Evolutionary conservation across 2,329 filamentous ascomycete genomes (phyloP).

Genomic region (Cytospora mali): DNA sequence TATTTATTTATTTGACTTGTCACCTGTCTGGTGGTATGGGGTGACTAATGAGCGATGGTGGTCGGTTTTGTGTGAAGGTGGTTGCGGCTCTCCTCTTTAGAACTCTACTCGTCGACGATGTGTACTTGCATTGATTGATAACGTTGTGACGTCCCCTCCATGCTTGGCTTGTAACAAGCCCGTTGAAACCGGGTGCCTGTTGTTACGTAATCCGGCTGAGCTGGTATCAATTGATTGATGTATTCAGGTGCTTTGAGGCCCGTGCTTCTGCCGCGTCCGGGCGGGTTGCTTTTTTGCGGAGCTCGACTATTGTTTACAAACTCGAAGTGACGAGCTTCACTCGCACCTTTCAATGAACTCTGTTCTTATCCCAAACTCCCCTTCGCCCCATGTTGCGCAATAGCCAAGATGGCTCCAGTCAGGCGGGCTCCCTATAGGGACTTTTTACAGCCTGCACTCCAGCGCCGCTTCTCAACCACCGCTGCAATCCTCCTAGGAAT

Average conservation of each 20-base stretch:
- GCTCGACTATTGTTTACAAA: slow-evolving; percentile 24
- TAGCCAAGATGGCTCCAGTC: slow-evolving; percentile 56
- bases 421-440: slow-evolving; percentile 75
- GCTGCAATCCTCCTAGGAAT: slow-evolving; percentile 69
- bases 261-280: slow-evolving; percentile 8
- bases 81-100: background rate
- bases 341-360: slow-evolving; percentile 1
- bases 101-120: slow-evolving; percentile 3
- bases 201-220: slow-evolving; percentile 14
- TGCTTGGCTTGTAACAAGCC: background rate
- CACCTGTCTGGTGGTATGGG: background rate
- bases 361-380: background rate
- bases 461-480: slow-evolving; percentile 82
- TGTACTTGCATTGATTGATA: background rate
- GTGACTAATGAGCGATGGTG: no score
- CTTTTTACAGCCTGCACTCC: slow-evolving; percentile 85
- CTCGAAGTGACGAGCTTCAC: slow-evolving; percentile 9
- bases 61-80: background rate
- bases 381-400: slow-evolving; percentile 45
- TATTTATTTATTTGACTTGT: background rate
- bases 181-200: slow-evolving; percentile 15
- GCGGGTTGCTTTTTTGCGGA: slow-evolving; percentile 23
- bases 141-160: slow-evolving; percentile 22
- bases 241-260: no score
- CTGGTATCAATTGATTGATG: no score